Percentiles rank a stretch among this genome's conserved stretches.
phyloP scores from a whole-genome alignment of 495 filamentous ascomycete species.

The Penicillium antarcticum region DNA sequence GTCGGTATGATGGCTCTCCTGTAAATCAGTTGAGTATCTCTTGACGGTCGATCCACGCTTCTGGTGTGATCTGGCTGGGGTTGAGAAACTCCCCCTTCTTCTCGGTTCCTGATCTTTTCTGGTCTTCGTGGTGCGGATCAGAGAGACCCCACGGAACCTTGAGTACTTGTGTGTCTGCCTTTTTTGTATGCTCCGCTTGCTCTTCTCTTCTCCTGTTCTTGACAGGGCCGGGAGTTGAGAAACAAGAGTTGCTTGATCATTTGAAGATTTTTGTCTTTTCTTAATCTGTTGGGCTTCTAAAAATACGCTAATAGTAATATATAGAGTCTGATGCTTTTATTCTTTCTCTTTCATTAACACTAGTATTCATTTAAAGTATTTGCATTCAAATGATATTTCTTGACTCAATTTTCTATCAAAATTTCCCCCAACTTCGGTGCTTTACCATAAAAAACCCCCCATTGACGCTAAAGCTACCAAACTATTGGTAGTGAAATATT shows the following conservation, averaged over 20 bases:
- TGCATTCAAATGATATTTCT: too few species aligned
- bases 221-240: constrained; percentile 2
- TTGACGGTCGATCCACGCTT: background rate
- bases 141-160: background rate
- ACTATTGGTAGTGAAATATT: too few species aligned
- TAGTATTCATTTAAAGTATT: too few species aligned
- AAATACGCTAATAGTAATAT: constrained; percentile 26
- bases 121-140: constrained; percentile 20
- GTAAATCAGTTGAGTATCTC: constrained; percentile 22
- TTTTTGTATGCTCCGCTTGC: constrained; percentile 10
- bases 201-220: constrained; percentile 1
- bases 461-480: too few species aligned
- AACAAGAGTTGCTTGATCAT: constrained; percentile 24
- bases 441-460: too few species aligned
- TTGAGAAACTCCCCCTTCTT: background rate
- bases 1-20: constrained; percentile 40
- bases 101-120: background rate
- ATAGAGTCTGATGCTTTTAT: constrained; percentile 11
- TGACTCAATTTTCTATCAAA: too few species aligned
- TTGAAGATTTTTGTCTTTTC: constrained; percentile 21
- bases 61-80: background rate
- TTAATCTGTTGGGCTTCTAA: constrained; percentile 9
- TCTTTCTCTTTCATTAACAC: background rate
- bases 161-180: constrained; percentile 7
- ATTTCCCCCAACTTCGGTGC: too few species aligned